Conservation (phyloP, 306 rosid species). For the Geum urbanum region DNA sequence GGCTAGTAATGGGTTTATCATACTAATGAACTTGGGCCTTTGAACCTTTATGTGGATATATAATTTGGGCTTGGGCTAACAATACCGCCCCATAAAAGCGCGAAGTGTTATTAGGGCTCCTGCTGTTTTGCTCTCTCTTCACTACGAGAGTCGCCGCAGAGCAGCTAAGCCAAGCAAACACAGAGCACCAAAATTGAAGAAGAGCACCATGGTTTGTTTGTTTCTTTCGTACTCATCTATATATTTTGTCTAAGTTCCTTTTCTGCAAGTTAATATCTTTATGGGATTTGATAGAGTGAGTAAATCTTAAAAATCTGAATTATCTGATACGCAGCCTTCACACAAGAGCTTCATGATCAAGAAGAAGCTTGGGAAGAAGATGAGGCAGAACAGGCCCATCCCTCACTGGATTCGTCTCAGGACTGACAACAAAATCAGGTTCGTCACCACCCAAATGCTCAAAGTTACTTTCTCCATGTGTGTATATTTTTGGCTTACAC, state of each 20-base stretch:
- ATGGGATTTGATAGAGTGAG: background rate
- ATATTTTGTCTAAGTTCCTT: too few species aligned
- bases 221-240: too few species aligned
- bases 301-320: background rate
- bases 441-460: background rate
- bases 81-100: too few species aligned
- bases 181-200: background rate
- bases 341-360: constrained; percentile 84
- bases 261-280: too few species aligned
- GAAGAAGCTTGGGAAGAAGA: constrained; percentile 93
- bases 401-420: constrained; percentile 91
- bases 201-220: background rate
- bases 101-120: background rate
- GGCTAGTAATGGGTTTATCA: too few species aligned
- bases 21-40: too few species aligned
- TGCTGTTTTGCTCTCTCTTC: background rate
- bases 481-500: too few species aligned
- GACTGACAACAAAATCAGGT: constrained; percentile 88
- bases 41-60: too few species aligned
- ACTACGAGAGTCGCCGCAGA: background rate
- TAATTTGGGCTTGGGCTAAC: background rate
- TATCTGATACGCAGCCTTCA: constrained; percentile 48
- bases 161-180: background rate
- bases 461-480: accelerated
- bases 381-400: constrained; percentile 92